Conservation (phyloP, 1,284 basidiomycete species). For the Malassezia slooffiae region DNA sequence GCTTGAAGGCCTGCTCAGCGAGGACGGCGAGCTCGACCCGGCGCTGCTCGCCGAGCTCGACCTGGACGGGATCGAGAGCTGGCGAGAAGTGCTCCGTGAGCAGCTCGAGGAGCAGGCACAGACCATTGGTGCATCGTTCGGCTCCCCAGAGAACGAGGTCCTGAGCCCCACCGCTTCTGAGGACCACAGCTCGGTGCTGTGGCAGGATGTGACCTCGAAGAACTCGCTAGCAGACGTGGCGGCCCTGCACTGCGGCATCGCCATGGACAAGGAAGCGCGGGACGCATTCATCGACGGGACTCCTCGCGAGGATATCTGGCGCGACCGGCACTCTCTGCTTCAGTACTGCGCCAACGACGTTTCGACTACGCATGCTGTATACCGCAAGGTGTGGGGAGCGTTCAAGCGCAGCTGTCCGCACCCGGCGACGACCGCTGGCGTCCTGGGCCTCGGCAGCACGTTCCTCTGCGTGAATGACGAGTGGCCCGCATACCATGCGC, state of each 20-base stretch:
- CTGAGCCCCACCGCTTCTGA: neutral
- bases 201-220: slow-evolving; percentile 84
- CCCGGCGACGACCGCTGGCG: slow-evolving; percentile 83
- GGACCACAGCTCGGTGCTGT: slow-evolving; percentile 45
- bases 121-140: slow-evolving; percentile 1
- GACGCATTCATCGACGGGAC: slow-evolving; percentile 59
- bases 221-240: slow-evolving; percentile 91
- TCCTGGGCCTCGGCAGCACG: slow-evolving; percentile 80
- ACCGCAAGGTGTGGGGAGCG: slow-evolving; percentile 65
- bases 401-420: slow-evolving; percentile 78
- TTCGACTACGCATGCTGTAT: slow-evolving; percentile 71
- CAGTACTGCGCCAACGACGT: slow-evolving; percentile 82
- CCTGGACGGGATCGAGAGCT: neutral
- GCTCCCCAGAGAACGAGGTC: neutral
- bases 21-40: slow-evolving; percentile 44
- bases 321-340: slow-evolving; percentile 65
- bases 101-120: slow-evolving; percentile 6
- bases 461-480: slow-evolving; percentile 79
- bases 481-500: slow-evolving; percentile 72
- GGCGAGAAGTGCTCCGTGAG: slow-evolving; percentile 3
- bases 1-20: slow-evolving; percentile 6
- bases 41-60: slow-evolving; percentile 17
- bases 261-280: slow-evolving; percentile 68
- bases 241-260: slow-evolving; percentile 71
- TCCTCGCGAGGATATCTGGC: slow-evolving; percentile 57